Evolutionary conservation across 2,329 filamentous ascomycete genomes (phyloP).

Genomic region (Aspergillus terreus): DNA sequence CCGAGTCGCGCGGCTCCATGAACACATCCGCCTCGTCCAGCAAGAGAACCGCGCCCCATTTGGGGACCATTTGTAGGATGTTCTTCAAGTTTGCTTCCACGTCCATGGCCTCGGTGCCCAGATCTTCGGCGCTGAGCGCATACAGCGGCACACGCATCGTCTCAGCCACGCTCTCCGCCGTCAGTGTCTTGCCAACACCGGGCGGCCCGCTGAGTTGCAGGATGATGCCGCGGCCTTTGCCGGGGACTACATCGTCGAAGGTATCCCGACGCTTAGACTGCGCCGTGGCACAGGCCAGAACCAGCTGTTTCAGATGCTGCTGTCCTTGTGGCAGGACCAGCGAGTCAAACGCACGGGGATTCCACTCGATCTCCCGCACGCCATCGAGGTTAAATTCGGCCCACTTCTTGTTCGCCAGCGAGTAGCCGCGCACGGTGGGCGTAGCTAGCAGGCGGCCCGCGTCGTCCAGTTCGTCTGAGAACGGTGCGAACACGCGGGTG

Average conservation of each 20-base stretch:
- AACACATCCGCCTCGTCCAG: constrained; percentile 46
- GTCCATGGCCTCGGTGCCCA: constrained; percentile 41
- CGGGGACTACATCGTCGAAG: constrained; percentile 51
- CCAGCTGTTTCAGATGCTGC: constrained; percentile 40
- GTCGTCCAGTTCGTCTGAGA: constrained; percentile 31
- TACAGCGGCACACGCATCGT: constrained; percentile 50
- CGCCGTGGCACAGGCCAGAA: constrained; percentile 45
- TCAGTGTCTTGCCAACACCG: constrained; percentile 54
- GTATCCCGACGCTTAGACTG: constrained; percentile 36
- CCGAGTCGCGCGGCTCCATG: constrained; percentile 32
- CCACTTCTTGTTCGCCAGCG: constrained; percentile 40
- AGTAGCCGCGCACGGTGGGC: constrained; percentile 47
- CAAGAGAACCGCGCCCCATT: constrained; percentile 52
- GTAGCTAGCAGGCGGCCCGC: constrained; percentile 42
- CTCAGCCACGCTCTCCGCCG: constrained; percentile 50
- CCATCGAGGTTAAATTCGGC: constrained; percentile 36
- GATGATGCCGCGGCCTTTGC: constrained; percentile 52
- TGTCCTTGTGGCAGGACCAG: constrained; percentile 47
- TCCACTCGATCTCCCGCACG: constrained; percentile 44
- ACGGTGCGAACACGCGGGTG: constrained; percentile 16
- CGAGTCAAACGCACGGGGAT: constrained; percentile 43
- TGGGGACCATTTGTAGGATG: constrained; percentile 47
- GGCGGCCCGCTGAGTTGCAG: constrained; percentile 50
- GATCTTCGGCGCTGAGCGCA: constrained; percentile 46
- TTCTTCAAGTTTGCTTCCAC: constrained; percentile 46